Percentiles rank a stretch among this genome's conserved stretches.
Evolutionary conservation across 78 protist species (phyloP).

Genomic region (Bigelowiella natans): DNA sequence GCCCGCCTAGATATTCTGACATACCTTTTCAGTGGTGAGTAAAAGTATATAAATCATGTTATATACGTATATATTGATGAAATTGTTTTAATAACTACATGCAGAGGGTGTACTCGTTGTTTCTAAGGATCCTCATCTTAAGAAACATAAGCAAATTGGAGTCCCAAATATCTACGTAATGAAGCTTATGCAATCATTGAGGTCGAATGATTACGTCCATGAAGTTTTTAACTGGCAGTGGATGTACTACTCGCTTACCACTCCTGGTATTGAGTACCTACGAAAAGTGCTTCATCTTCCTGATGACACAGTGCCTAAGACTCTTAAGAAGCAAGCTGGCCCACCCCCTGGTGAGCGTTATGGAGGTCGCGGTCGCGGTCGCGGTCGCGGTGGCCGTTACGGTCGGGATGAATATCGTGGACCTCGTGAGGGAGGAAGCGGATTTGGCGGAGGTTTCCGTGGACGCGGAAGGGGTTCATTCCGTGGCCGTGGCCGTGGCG

Average conservation of each 20-base stretch:
- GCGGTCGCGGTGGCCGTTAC: background rate
- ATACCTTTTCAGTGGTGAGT: background rate
- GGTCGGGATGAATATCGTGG: background rate
- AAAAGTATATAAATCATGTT: background rate
- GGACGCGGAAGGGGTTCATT: background rate
- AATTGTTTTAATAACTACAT: background rate
- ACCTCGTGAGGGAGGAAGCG: slow-evolving; percentile 25
- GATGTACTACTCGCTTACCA: slow-evolving; percentile 77
- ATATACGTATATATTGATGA: background rate
- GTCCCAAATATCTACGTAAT: slow-evolving; percentile 78
- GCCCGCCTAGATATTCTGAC: background rate
- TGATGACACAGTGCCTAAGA: slow-evolving; percentile 73
- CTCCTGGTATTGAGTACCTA: slow-evolving; percentile 80
- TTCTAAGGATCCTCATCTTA: slow-evolving; percentile 54
- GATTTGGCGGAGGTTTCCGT: background rate
- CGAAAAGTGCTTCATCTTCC: slow-evolving; percentile 78
- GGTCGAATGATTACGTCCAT: slow-evolving; percentile 42
- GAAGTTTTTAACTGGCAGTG: slow-evolving; percentile 81
- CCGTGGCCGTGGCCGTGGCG: slow-evolving; percentile 28
- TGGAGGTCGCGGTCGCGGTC: slow-evolving; percentile 1
- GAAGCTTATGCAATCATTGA: slow-evolving; percentile 35
- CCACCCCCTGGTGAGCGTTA: slow-evolving; percentile 14
- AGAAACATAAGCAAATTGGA: slow-evolving; percentile 4
- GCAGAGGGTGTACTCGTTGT: slow-evolving; percentile 83
- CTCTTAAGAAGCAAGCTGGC: slow-evolving; percentile 54